Evolutionary conservation across 1,284 basidiomycete species (phyloP), one percentile per base, ranked within the genome.

Genomic region (Naganishia cerealis): DNA sequence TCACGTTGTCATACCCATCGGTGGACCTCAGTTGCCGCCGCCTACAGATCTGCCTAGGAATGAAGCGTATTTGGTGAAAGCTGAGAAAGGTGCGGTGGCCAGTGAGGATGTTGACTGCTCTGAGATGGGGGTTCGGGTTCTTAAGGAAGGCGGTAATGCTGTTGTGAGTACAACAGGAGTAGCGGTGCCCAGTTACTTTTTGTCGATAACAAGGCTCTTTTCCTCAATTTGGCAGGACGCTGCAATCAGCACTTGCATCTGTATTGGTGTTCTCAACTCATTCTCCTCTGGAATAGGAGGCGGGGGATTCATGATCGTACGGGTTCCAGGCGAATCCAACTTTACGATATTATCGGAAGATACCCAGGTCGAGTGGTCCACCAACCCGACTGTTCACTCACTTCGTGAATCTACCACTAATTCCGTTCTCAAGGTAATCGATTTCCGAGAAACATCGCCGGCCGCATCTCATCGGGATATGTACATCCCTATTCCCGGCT

Each of bases 381-480:
- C 38, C 39, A 58, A 68, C 46, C 72, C 81, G 0, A 81, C 81
- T 50, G 78, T 75, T 2, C 26, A 50, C n/a, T 46, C 65, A 1
- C 13, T 29, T 12, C 55, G 50, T 42, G n/a, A 29, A 36, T 53
- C 36, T 16, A 57, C 48, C 9, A 26, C 42, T 12, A 73, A 79
- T 33, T 88, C 88, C 36, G 82, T 87, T 71, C 88, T 89, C 57
- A 89, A 85, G 77, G 87, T 87, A 3, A 85, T 97, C 66, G 91
- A 96, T 81, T 97, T 93, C 78, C 86, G 94, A 55, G 94, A 97
- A 79, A 89, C 87, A 0, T 91, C 90, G 0, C 92, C 94, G 0
- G 85, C 84, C 0, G 79, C 85, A 52, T 83, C 91, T 2, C 88
- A 88, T 73, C 79, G 83, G 57, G 87, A 87, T 10, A 96, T 96